These are phyloP conservation scores for Syncephalastrum contaminatum DNA, from an alignment of 371 early-diverging fungal genomes.

Conservation along the genomic window DNA sequence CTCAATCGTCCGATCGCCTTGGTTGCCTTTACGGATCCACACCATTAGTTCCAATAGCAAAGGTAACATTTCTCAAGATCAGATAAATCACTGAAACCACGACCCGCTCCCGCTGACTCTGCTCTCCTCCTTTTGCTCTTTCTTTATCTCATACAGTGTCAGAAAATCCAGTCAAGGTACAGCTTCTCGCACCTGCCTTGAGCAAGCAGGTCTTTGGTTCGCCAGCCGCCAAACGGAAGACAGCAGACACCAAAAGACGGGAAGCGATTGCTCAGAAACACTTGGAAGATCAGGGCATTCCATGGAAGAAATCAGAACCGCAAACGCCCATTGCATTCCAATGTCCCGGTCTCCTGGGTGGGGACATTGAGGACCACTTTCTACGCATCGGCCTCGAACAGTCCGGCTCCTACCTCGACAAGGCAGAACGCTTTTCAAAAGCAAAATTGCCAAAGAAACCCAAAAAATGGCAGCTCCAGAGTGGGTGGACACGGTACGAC, in stretches of 20 bases:
- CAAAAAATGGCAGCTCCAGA: conserved; percentile 51
- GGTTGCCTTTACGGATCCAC: too few relatives aligned
- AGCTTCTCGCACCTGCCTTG: conserved; percentile 49
- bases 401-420: conserved; percentile 49
- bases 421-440: conserved; percentile 55
- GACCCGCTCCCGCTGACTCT: too few relatives aligned
- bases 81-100: too few relatives aligned
- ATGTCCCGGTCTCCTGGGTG: conserved; percentile 57
- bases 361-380: conserved; percentile 83
- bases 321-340: conserved; percentile 40
- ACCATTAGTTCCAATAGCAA: too few relatives aligned
- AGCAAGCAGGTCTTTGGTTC: conserved; percentile 44
- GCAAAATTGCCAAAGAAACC: conserved; percentile 55
- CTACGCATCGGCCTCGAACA: conserved; percentile 67
- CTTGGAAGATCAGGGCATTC: conserved; percentile 61
- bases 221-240: conserved; percentile 9
- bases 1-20: too few relatives aligned
- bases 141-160: conserved; percentile 17
- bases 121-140: too few relatives aligned
- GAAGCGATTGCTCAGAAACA: conserved; percentile 53
- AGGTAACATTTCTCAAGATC: too few relatives aligned
- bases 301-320: conserved; percentile 60
- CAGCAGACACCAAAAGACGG: conserved; percentile 12
- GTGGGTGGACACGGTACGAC: conserved; percentile 89
- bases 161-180: conserved; percentile 52